These are phyloP conservation scores for Claviceps pusilla DNA, from an alignment of 2,329 filamentous ascomycete species.

Conservation along the genomic window DNA sequence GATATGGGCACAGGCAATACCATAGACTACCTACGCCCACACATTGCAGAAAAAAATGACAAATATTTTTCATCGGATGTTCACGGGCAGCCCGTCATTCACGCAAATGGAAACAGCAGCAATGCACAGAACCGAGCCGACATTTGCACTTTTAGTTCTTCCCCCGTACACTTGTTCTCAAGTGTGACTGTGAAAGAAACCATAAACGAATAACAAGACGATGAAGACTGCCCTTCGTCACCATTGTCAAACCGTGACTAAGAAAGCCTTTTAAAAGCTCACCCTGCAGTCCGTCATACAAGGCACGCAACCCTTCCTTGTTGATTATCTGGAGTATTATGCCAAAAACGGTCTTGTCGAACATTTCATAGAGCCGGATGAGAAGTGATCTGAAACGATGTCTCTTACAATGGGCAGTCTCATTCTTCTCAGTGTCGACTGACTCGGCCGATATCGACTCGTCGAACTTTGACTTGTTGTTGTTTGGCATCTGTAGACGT, in stretches of 20 bases:
- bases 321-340: slow-evolving; percentile 43
- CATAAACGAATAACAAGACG: slow-evolving; percentile 56
- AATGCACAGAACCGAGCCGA: neutral
- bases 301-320: slow-evolving; percentile 49
- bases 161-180: slow-evolving; percentile 10
- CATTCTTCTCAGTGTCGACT: slow-evolving; percentile 2
- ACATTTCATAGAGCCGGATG: slow-evolving; percentile 9
- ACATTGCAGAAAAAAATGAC: neutral
- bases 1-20: neutral
- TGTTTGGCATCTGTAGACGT: slow-evolving; percentile 47
- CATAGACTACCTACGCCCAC: neutral
- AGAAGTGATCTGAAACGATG: slow-evolving; percentile 3
- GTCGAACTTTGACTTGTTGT: neutral
- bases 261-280: slow-evolving; percentile 76
- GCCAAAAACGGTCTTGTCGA: slow-evolving; percentile 42
- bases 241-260: slow-evolving; percentile 73
- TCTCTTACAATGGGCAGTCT: slow-evolving; percentile 2
- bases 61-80: neutral
- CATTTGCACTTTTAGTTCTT: neutral
- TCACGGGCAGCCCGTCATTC: neutral
- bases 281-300: slow-evolving; percentile 63
- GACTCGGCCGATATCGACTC: slow-evolving; percentile 4
- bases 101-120: neutral
- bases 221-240: slow-evolving; percentile 68
- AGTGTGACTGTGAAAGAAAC: slow-evolving; percentile 31